These are phyloP conservation scores for Claviceps paspali DNA, from an alignment of 2,329 filamentous ascomycete species.

Conservation along the genomic window DNA sequence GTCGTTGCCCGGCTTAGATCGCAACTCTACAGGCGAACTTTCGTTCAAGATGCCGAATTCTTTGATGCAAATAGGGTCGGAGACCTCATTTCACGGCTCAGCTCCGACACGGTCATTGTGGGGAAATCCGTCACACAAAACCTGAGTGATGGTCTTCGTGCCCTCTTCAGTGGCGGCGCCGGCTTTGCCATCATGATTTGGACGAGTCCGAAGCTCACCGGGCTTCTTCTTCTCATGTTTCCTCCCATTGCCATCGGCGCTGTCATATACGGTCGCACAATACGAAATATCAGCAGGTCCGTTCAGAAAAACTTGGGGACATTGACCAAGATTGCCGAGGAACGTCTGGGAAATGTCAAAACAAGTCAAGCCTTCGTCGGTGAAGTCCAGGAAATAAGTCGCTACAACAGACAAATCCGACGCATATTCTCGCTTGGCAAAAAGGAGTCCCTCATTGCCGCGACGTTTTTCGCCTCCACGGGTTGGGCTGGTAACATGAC, in stretches of 20 bases:
- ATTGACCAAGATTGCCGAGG: constrained; percentile 92
- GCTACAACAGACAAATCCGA: constrained; percentile 85
- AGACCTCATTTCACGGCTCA: constrained; percentile 86
- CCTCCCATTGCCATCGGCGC: constrained; percentile 83
- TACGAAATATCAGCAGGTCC: constrained; percentile 76
- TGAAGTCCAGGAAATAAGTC: constrained; percentile 74
- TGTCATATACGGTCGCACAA: constrained; percentile 79
- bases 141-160: constrained; percentile 83
- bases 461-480: constrained; percentile 75
- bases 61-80: constrained; percentile 96
- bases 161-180: constrained; percentile 76
- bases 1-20: constrained; percentile 84
- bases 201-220: constrained; percentile 80
- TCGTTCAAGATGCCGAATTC: constrained; percentile 96
- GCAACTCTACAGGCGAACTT: constrained; percentile 79
- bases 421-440: constrained; percentile 84
- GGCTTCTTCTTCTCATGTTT: constrained; percentile 71
- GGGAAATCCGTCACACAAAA: constrained; percentile 98
- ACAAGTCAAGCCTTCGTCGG: constrained; percentile 94
- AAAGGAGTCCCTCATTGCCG: constrained; percentile 73
- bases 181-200: constrained; percentile 93
- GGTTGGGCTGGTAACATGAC: constrained; percentile 95
- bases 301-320: constrained; percentile 91
- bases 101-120: constrained; percentile 93
- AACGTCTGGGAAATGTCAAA: constrained; percentile 90